Evolutionary conservation across 2,329 filamentous ascomycete species (phyloP), one percentile per base, ranked within the genome.

Genomic region (Aspergillus calidoustus): DNA sequence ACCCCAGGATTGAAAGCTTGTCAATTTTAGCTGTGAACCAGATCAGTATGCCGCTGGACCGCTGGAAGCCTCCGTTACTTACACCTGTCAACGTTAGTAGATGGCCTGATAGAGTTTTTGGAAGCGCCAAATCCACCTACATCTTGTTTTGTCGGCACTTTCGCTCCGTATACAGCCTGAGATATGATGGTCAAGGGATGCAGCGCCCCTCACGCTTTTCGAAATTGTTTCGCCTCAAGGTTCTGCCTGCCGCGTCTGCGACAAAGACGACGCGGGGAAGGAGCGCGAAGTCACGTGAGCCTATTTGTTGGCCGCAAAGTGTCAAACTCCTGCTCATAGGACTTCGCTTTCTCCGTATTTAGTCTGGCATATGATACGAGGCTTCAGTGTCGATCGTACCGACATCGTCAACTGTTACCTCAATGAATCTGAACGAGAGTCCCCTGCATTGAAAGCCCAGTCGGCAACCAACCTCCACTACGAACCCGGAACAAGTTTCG

Each of bases 1-100:
- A 87, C 85, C 93, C 94, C 74, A 88, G 81, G 65, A 98, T 95
- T 68, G 90, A 91, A 69, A 97, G 86, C 74, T 93, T 96, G 74
- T 97, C 92, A 70, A 98, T 93, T 76, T 88, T 90, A 68, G 93
- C 91, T 91, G 58, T 56, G 25, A 34, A 41, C 41, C 43, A 38
- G 31, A 57, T 53, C 53, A 25, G 62, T 65, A 49, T 57, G n/a
- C 19, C 54, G 30, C 22, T 9, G 19, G 23, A 41, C 9, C 43
- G 25, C 22, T 38, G 8, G 22, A 15, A 47, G 28, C 46, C 41
- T 58, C 52, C 54, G 55, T 22, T 30, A 71, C 74, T 69, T 74
- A 76, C 74, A 76, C 74, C 74, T 76, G 50, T 47, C n/a, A 17
- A 54, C 17, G 59, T 59, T 52, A 63, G 41, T 68, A 63, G 7